Base-by-base conservation (phyloP, 495 filamentous ascomycete genomes). In the Rhizodiscina lignyota region DNA sequence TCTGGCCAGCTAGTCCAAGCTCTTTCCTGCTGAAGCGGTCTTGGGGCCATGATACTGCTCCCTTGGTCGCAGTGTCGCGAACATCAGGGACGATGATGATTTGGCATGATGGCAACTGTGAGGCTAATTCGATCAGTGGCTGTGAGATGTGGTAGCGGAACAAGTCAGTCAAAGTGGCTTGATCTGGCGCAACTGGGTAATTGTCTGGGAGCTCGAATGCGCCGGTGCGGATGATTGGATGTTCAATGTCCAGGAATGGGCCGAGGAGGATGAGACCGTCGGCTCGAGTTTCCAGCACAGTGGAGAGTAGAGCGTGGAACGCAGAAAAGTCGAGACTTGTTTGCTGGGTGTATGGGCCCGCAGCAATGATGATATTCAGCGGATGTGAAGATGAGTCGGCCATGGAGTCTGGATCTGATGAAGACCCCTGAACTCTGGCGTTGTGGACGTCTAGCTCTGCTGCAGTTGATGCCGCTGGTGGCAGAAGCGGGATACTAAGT, bases 261-360 rank as follows among this genome's bases (percentile, higher is more conserved):
- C 89, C 89, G 30, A 70, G 57, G 18, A 97, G 63, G 12, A 96
- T 65, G 21, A 96, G 54, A n/a, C 70, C 68, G 47, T 97, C 89
- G 5, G 79, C 75, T 40, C 68, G 76, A 23, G 63, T 69, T 35
- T 80, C 74, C 19, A 72, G 74, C 17, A 85, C 85, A 44, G 74
- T 72, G 40, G 65, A 62, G 53, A 85, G 87, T 6, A 97, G 64
- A 27, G 82, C 73, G 32, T 81, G 70, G 0, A 97, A 61, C 3
- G 89, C 74, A 44, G 89, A 80, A 51, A 89, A 97, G 39, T 76
- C 72, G 30, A 97, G 71, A 46, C 89, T 89, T 45, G 85, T 80
- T 44, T 93, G 83, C 15, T 85, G 70, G 0, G 87, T 91, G 56
- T 87, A 97, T 1, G 89, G 89, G 2, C 89, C 89, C 1, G 83